Evolutionary conservation across 176 grass and related monocot genomes (phyloP), one percentile per base, ranked within the genome.

Genomic region (Guadua angustifolia): DNA sequence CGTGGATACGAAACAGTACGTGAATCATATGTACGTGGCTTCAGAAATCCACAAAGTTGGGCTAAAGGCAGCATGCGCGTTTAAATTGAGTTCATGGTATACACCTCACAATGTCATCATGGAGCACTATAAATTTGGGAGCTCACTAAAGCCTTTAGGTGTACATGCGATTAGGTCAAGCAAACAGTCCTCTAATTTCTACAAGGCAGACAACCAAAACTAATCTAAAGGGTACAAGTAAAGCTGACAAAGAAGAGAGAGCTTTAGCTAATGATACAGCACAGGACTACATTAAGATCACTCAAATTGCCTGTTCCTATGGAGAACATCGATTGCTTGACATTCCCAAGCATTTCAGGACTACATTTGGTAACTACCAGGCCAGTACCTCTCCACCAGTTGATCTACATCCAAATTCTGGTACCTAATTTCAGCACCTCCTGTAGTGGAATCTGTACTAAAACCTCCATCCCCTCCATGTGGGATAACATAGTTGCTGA

Each of bases 301-400:
- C 74, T 57, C 50, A 25, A 43, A 83, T 52, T 19, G 14, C 24
- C 17, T 73, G 66, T 13, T 83, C 50, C 79, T 90, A 67, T 40
- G 63, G 60, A 55, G 39, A 43, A n/a, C 69, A 74, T 10, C 79
- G 47, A 39, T 49, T 62, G 63, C 56, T 29, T 71, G 55, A 9
- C 44, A 70, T 17, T 53, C 16, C 58, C 47, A 42, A 26, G 61
- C 61, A 42, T 44, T 18, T 43, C 50, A 69, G 49, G 18, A 35
- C 88, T 87, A 70, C 45, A 52, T 68, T 45, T 74, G 71, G 82
- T 84, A 89, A 65, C 66, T 84, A 58, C 79, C 81, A 39, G 91
- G 91, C 91, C 91, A 95, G 74, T 95, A 95, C 26, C 94, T 88
- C 52, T 95, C 88, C 36, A 92, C 78, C 51, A 92, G 76, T 52